Percentiles rank a stretch among this genome's conserved stretches.
Conservation (phyloP, 1,284 basidiomycete species). For the Ustilago lituana region DNA sequence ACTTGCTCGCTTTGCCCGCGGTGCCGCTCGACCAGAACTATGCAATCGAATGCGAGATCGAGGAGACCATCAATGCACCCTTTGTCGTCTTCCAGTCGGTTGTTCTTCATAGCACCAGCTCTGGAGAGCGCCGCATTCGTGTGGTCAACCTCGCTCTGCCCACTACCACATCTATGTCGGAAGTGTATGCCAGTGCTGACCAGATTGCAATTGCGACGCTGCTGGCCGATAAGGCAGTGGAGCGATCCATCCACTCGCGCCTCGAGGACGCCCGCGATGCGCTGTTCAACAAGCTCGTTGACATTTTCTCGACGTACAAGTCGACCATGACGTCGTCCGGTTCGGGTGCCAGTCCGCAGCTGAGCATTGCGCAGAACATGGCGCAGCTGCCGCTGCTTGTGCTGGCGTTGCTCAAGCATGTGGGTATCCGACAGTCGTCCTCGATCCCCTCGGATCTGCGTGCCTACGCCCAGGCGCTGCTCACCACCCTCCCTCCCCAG, state of each 20-base stretch:
- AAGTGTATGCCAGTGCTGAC: slow-evolving; percentile 93
- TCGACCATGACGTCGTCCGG: slow-evolving; percentile 93
- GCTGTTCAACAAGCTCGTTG: slow-evolving; percentile 88
- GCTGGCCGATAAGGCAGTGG: slow-evolving; percentile 95
- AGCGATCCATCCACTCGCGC: slow-evolving; percentile 83
- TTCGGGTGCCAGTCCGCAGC: slow-evolving; percentile 89
- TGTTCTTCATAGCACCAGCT: slow-evolving; percentile 93
- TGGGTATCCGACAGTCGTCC: slow-evolving; percentile 91
- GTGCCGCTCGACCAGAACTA: slow-evolving; percentile 97
- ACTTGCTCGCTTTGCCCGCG: slow-evolving; percentile 93
- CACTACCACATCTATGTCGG: slow-evolving; percentile 89
- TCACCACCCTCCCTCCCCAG: slow-evolving; percentile 91
- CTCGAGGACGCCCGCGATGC: slow-evolving; percentile 93
- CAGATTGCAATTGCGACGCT: slow-evolving; percentile 89
- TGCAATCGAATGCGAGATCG: slow-evolving; percentile 94
- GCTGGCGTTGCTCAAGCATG: slow-evolving; percentile 92
- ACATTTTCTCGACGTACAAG: slow-evolving; percentile 92
- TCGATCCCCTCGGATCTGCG: slow-evolving; percentile 96
- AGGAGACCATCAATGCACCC: slow-evolving; percentile 90
- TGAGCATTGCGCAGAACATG: slow-evolving; percentile 90
- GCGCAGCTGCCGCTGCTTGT: slow-evolving; percentile 90
- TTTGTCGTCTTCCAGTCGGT: slow-evolving; percentile 97
- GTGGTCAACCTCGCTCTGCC: slow-evolving; percentile 93
- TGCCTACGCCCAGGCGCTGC: slow-evolving; percentile 90
- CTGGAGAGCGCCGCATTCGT: slow-evolving; percentile 93